Base-by-base conservation (phyloP, 495 filamentous ascomycete genomes). In the Podospora pseudoanserina region DNA sequence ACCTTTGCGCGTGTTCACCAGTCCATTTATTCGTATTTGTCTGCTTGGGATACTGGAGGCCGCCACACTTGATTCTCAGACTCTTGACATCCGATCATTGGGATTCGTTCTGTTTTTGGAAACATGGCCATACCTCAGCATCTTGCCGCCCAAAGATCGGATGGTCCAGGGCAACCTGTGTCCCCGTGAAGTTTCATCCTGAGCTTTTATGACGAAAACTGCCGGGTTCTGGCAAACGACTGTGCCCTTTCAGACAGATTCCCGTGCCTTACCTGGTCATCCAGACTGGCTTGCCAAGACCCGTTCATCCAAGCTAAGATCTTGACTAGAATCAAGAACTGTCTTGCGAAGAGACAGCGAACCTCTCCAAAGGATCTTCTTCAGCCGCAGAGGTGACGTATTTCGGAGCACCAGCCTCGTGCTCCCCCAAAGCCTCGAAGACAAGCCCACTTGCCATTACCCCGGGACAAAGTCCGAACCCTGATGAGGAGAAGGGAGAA, bases 61-160 rank as follows among this genome's bases (percentile, higher is more conserved):
- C 39, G 39, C 39, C 39, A 49, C 15, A 49, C 23, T 23, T 23
- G 34, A 39, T 11, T 4, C 34, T 39, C 34, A 39, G 6, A 11
- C 11, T 4, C 11, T 39, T 39, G 34, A 39, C 34, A 39, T 39
- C 34, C 11, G 34, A 39, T 39, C 13, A 62, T 16, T 3, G 2
- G 11, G 1, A 30, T 1, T 56, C 62, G 3, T 67, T 20, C 62
- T 62, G 60, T 65, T 67, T 63, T 67, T 65, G 65, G 69, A 65
- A 68, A 67, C 44, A 63, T 28, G 54, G 65, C 23, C 49, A 6
- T 61, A 23, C 23, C 23, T 23, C 23, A 44, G 65, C 63, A 49
- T 49, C 20, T 55, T 56, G 39, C 13, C 39, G 27, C 30, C 19
- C 59, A 61, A 11, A 32, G 26, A 32, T 27, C 26, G 59, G 60